Conservation (phyloP, 257 asterid genomes). For the Rauvolfia tetraphylla region DNA sequence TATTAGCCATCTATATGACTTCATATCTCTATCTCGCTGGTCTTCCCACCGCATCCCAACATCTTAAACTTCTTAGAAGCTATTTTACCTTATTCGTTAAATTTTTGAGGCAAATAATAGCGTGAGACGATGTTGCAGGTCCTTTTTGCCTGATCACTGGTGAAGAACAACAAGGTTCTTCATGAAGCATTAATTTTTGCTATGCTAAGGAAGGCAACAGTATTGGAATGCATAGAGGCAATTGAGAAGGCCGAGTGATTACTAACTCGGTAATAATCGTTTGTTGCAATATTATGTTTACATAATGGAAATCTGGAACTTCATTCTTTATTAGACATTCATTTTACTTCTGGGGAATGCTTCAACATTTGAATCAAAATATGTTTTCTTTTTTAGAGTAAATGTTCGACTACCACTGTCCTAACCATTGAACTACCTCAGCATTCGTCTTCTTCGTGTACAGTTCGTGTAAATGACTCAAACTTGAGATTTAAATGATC, state of each 20-base stretch:
- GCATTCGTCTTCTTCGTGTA: no score
- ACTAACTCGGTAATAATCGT: neutral
- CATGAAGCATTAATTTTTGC: conserved; percentile 81
- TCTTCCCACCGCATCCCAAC: neutral
- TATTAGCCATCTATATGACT: neutral
- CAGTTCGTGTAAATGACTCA: no score
- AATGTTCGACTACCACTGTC: neutral
- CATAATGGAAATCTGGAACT: neutral
- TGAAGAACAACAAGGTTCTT: conserved; percentile 55
- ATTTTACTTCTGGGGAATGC: neutral
- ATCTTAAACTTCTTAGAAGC: no score
- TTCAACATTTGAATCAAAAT: neutral
- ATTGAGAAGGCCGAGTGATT: conserved; percentile 58
- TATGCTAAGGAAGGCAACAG: conserved; percentile 79
- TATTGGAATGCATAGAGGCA: conserved; percentile 86
- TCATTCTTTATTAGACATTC: neutral
- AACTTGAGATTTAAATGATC: neutral
- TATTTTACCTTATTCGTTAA: neutral
- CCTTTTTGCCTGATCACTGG: conserved; percentile 71
- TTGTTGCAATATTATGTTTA: neutral
- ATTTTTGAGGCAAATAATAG: neutral
- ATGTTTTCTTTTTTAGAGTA: neutral
- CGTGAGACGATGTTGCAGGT: conserved; percentile 44
- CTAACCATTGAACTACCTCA: neutral
- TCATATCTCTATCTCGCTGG: neutral